A percentile compares a stretch with the other conserved stretches of the same genome.
phyloP scores from a whole-genome alignment of 2,329 filamentous ascomycete species.

The Alternaria arbusti region DNA sequence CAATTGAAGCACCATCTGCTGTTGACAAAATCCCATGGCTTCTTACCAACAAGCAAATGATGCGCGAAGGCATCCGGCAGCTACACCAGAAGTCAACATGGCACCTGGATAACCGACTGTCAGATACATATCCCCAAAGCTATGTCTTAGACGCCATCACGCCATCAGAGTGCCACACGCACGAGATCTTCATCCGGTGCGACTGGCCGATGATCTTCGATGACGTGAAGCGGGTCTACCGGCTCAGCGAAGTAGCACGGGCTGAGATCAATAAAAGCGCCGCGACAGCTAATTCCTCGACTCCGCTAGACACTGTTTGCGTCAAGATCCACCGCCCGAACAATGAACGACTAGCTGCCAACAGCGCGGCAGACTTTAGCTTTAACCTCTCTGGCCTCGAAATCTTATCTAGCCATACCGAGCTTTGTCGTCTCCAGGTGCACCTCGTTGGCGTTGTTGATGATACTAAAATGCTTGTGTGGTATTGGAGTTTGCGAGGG shows the following conservation, averaged over 20 bases:
- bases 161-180: neutral
- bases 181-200: neutral
- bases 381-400: neutral
- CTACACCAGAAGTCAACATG: neutral
- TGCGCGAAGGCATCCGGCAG: neutral
- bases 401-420: neutral
- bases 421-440: neutral
- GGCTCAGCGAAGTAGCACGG: neutral
- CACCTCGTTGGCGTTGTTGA: neutral
- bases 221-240: neutral
- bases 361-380: neutral
- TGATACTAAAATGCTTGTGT: neutral
- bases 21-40: neutral
- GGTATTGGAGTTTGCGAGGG: neutral
- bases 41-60: neutral
- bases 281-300: neutral
- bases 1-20: neutral
- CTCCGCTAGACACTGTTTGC: neutral
- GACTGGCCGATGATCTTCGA: neutral
- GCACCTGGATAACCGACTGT: neutral
- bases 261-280: neutral
- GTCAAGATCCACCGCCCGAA: neutral
- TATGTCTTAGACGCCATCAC: neutral
- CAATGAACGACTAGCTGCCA: neutral
- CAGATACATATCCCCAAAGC: neutral